These are phyloP conservation scores for Solanum hybrid DNA, from an alignment of 305 asterid genomes.

Conservation along the genomic window DNA sequence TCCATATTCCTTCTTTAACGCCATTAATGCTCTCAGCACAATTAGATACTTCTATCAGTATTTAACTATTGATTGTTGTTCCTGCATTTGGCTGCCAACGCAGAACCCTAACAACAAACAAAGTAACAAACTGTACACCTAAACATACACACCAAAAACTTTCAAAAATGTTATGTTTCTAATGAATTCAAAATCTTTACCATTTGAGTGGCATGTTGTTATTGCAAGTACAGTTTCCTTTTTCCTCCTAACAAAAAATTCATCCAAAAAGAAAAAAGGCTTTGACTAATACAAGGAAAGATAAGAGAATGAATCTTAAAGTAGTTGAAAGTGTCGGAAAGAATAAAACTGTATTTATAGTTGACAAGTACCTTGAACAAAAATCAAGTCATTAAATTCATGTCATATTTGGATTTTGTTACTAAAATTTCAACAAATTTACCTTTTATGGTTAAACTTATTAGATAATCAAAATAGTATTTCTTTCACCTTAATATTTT, in stretches of 20 bases:
- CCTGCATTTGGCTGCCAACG: background rate
- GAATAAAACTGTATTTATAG: too few species aligned
- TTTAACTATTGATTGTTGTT: too few species aligned
- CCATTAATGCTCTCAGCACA: too few species aligned
- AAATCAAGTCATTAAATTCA: background rate
- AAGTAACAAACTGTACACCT: background rate
- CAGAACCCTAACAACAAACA: background rate
- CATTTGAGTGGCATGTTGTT: background rate
- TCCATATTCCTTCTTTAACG: too few species aligned
- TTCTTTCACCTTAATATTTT: background rate
- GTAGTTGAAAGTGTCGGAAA: too few species aligned
- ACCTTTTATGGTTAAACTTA: background rate
- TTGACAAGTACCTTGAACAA: background rate
- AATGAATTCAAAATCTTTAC: background rate
- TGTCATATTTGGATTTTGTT: background rate
- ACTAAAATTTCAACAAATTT: background rate
- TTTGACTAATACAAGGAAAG: too few species aligned
- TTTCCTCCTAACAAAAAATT: background rate
- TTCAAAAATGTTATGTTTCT: background rate
- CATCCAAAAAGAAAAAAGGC: rapidly evolving
- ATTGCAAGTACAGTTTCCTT: background rate
- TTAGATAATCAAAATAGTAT: background rate
- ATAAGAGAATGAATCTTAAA: too few species aligned
- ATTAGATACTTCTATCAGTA: too few species aligned
- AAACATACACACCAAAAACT: background rate